These are phyloP conservation scores for Corymbia calophylla DNA, from an alignment of 441 rosid species.

Conservation along the genomic window DNA sequence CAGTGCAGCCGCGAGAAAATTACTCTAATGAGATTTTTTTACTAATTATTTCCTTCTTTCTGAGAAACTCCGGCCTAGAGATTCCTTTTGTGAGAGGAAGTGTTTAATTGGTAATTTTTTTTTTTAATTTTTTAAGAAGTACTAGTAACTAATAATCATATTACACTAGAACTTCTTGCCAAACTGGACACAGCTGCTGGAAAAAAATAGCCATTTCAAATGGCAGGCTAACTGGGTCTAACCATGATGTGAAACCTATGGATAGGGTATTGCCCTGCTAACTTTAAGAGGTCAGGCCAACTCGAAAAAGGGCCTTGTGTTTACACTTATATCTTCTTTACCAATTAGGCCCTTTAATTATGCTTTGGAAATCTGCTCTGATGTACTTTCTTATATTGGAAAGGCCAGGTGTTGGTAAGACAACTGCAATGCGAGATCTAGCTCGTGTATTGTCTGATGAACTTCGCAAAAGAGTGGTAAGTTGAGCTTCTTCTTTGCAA, in stretches of 20 bases:
- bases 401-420: conserved; percentile 77
- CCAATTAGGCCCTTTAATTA: background rate
- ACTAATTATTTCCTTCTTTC: background rate
- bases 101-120: background rate
- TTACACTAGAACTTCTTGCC: background rate
- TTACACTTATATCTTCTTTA: background rate
- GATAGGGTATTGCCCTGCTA: background rate
- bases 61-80: background rate
- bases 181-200: background rate
- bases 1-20: background rate
- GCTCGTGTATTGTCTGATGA: conserved; percentile 62
- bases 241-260: background rate
- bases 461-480: conserved; percentile 58
- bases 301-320: background rate
- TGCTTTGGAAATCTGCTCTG: background rate
- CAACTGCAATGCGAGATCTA: conserved; percentile 54
- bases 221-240: background rate
- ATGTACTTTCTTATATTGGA: background rate
- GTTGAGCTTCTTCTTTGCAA: background rate
- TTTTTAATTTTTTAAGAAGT: background rate
- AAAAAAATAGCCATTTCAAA: background rate
- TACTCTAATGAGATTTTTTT: background rate
- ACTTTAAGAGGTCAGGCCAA: background rate
- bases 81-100: background rate
- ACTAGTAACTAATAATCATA: background rate